These are phyloP conservation scores for Neopestalotiopsis sp. DNA, from an alignment of 2,329 filamentous ascomycete genomes.

Conservation along the genomic window DNA sequence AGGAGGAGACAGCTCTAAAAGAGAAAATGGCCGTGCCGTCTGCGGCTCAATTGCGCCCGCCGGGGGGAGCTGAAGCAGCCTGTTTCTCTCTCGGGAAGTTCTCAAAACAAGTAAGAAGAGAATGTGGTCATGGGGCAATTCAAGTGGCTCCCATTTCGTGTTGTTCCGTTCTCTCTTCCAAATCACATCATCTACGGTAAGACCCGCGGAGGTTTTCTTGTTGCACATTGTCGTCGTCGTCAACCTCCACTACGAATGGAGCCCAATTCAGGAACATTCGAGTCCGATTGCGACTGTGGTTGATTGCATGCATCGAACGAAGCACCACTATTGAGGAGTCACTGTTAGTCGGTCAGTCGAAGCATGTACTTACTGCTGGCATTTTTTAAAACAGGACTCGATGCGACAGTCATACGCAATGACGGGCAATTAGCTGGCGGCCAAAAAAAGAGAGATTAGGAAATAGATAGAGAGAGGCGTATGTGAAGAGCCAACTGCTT, in stretches of 20 bases:
- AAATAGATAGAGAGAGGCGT: too few relatives aligned
- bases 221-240: background rate
- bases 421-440: too few relatives aligned
- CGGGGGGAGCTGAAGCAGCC: background rate
- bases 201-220: background rate
- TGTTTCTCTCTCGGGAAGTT: constrained; percentile 27
- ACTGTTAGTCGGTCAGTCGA: too few relatives aligned
- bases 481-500: too few relatives aligned
- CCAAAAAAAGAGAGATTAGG: too few relatives aligned
- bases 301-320: background rate
- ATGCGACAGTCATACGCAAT: too few relatives aligned
- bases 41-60: constrained; percentile 1
- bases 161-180: constrained; percentile 20
- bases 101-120: constrained; percentile 25
- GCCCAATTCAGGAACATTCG: background rate
- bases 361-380: too few relatives aligned
- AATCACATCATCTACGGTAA: constrained; percentile 21
- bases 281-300: background rate
- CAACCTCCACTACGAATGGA: background rate
- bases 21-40: background rate
- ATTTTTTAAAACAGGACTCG: too few relatives aligned
- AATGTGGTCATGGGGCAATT: background rate
- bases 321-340: background rate
- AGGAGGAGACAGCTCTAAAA: too few relatives aligned
- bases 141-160: constrained; percentile 20